Evolutionary conservation across 2,329 filamentous ascomycete species (phyloP), one percentile per base, ranked within the genome.

Genomic region (Neoarthrinium moseri): DNA sequence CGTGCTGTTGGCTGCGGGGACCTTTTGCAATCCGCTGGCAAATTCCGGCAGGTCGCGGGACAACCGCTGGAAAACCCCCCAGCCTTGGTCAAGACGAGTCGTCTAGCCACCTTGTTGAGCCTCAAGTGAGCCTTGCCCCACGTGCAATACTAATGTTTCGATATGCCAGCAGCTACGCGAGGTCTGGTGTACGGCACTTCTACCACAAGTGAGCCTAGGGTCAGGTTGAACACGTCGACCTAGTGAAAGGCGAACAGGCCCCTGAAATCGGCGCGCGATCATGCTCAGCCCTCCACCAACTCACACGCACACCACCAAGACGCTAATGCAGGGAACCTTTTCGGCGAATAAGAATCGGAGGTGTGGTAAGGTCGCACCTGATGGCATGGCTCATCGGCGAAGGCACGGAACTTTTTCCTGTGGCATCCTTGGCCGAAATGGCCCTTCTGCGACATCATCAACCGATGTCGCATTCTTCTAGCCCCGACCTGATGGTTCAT

Each of bases 241-340:
- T n/a, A n/a, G n/a, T n/a, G n/a, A n/a, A n/a, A n/a, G n/a, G n/a
- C n/a, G n/a, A n/a, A n/a, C n/a, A n/a, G n/a, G n/a, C n/a, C n/a
- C n/a, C n/a, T n/a, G n/a, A n/a, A n/a, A n/a, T n/a, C n/a, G n/a
- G n/a, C n/a, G n/a, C n/a, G n/a, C n/a, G n/a, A n/a, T n/a, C n/a
- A n/a, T n/a, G n/a, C n/a, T n/a, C n/a, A n/a, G n/a, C n/a, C n/a
- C n/a, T n/a, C n/a, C n/a, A n/a, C n/a, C n/a, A n/a, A n/a, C n/a
- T n/a, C n/a, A n/a, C n/a, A n/a, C n/a, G n/a, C n/a, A n/a, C n/a
- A n/a, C n/a, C n/a, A n/a, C n/a, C n/a, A n/a, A n/a, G 35, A 24
- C 35, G 35, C 35, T 24, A 38, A 38, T 38, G 35, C 22, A 38
- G 10, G 22, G 22, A 24, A 38, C 35, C 22, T 38, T 23, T 38